Evolutionary conservation across 306 rosid species (phyloP).

Genomic region (Glycine tomentella): DNA sequence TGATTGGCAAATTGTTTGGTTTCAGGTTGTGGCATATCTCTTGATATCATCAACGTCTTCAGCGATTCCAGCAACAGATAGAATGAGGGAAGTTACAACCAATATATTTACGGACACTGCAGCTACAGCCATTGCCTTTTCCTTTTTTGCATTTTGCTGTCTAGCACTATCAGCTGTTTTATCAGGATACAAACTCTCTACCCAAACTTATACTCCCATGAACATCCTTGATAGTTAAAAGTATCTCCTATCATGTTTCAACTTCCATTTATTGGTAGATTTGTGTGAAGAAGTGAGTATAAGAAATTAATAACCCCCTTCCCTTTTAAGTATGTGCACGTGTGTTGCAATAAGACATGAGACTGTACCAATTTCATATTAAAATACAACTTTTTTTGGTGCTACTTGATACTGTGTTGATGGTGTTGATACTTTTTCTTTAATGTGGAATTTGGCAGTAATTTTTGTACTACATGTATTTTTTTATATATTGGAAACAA

Average conservation of each 20-base stretch:
- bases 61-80: slow-evolving; percentile 61
- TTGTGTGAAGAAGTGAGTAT: slow-evolving; percentile 10
- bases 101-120: slow-evolving; percentile 63
- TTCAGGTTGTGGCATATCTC: slow-evolving; percentile 73
- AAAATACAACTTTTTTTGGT: neutral
- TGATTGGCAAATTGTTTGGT: neutral
- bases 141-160: slow-evolving; percentile 63
- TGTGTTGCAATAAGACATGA: slow-evolving; percentile 10
- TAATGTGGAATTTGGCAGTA: neutral
- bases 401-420: neutral
- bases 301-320: neutral
- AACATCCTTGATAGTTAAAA: neutral
- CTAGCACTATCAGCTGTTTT: slow-evolving; percentile 59
- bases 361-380: slow-evolving; percentile 10
- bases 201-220: slow-evolving; percentile 50
- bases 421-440: slow-evolving; percentile 1
- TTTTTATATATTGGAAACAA: too few relatives aligned
- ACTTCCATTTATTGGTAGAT: slow-evolving; percentile 31
- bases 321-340: neutral
- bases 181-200: slow-evolving; percentile 63
- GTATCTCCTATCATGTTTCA: neutral
- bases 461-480: too few relatives aligned
- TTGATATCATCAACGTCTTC: slow-evolving; percentile 76
- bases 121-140: slow-evolving; percentile 64
- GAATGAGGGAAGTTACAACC: slow-evolving; percentile 57